Base-by-base conservation (phyloP, 139 green algal genomes). In the Micractinium sp. region DNA sequence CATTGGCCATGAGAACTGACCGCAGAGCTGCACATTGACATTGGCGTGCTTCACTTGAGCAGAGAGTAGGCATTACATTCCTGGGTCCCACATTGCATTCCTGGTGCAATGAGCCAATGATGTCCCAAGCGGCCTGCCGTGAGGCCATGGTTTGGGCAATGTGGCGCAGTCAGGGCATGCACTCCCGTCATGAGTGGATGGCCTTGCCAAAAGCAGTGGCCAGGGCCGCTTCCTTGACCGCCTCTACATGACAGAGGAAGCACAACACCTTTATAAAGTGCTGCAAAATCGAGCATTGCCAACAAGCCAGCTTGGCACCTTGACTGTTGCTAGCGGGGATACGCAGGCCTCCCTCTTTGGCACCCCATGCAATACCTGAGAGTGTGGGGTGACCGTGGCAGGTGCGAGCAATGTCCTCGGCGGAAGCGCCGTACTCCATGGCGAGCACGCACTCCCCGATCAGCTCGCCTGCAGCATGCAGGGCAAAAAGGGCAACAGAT, bases 351-450 rank as follows among this genome's bases (percentile, higher is more conserved):
- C 9, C 47, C 47, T 56, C 9, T 56, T 56, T n/a, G n/a, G 47
- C 41, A 22, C 18, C 18, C 29, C 31, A 20, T 29, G 27, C 36
- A 20, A 15, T 47, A 87, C 82, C 82, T 69, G 83, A 87, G 3
- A 99, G 90, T 0, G 98, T 99, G 19, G 98, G 98, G 94, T 99
- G 98, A 82, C 96, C 98, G 89, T 99, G 98, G 93, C 98, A 99
- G 7, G 96, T 97, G 75, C 98, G 94, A 0, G 97, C 98, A 85
- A 99, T 98, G 94, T 99, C 98, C 93, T 98, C 95, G 18, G 93
- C 94, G 47, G 91, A 93, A 2, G 92, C 97, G 38, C 97, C 97
- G 86, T 99, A 98, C 89, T 99, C 97, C 96, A 99, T 98, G 29
- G 97, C 97, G 25, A 99, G 87, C 66, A 97, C 96, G 81, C 92